Evolutionary conservation across 768 basidiomycete genomes (phyloP), one percentile per base, ranked within the genome.

Genomic region (Neoboletus subvelutipes): DNA sequence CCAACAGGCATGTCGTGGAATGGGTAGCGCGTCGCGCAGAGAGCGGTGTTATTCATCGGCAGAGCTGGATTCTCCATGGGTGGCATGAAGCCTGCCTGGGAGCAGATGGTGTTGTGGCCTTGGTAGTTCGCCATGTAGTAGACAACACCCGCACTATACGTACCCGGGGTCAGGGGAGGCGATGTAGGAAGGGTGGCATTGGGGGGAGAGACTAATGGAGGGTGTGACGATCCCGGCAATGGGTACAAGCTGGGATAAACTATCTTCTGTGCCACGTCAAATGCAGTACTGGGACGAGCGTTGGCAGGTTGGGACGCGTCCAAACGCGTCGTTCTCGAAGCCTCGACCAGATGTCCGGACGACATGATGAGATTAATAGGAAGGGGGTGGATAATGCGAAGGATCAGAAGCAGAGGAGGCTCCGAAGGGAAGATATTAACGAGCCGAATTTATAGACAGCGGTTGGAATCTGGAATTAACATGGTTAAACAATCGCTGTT

Each of bases 391-490:
- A 40, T 2, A n/a, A 39, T 12, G 15, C 17, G n/a, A 29, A 33
- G 31, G 15, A 29, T 11, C 1, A 36, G 20, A 13, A 28, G 20
- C 9, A 28, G 26, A 8, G 12, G 20, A 15, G 13, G 20, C 28
- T 41, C 26, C 6, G 26, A 15, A 41, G 41, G 31, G 2, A 17
- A 17, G 29, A 29, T 4, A 5, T 17, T 18, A 8, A 15, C 3
- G 6, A 39, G n/a, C 4, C 13, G 12, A 5, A 41, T 54, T 60
- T 60, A 60, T 54, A 47, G 5, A 13, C 5, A 20, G n/a, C 4
- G 18, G 26, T 39, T 52, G n/a, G 15, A 36, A 29, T 43, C 34
- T 28, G 49, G 12, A 18, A 28, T 29, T 11, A 40, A 45, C 10
- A 28, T 18, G 22, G 13, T 45, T 22, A 34, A 34, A 60, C 31